Conservation (phyloP, 352 stramenopile species). For the Globisporangium solare region DNA sequence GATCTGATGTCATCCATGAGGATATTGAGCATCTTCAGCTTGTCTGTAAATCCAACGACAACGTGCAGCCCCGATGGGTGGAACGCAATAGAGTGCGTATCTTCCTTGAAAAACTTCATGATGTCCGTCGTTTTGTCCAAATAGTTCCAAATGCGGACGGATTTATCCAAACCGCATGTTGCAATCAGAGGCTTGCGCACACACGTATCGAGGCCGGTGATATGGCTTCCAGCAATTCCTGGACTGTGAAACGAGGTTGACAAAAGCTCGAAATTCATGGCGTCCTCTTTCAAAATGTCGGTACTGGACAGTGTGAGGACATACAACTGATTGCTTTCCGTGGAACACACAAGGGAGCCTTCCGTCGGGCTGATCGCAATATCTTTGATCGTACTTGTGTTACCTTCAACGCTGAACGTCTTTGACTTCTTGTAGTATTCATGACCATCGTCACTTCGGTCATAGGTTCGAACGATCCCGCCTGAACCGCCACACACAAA, state of each 20-base stretch:
- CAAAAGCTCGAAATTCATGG: constrained; percentile 92
- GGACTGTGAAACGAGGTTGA: constrained; percentile 86
- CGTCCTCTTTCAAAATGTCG: constrained; percentile 91
- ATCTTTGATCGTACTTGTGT: constrained; percentile 71
- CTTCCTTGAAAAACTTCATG: constrained; percentile 90
- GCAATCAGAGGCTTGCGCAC: constrained; percentile 90
- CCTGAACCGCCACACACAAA: constrained; percentile 81
- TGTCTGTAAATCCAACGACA: constrained; percentile 91
- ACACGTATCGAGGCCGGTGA: constrained; percentile 92
- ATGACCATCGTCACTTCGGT: constrained; percentile 76
- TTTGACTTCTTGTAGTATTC: constrained; percentile 92
- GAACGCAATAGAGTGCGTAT: constrained; percentile 84
- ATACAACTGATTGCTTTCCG: constrained; percentile 90
- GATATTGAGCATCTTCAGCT: constrained; percentile 92
- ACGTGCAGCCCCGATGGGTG: constrained; percentile 89
- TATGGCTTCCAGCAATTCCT: constrained; percentile 55
- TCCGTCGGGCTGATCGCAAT: constrained; percentile 88
- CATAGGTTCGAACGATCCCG: constrained; percentile 76
- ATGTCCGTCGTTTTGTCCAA: constrained; percentile 89
- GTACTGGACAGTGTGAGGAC: constrained; percentile 87
- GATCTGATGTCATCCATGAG: constrained; percentile 92
- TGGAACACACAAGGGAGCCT: constrained; percentile 85
- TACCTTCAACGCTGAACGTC: constrained; percentile 84
- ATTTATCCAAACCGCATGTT: constrained; percentile 89
- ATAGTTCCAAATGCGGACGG: constrained; percentile 94